phyloP scores from a whole-genome alignment of 192 early-diverging fungal genomes.

The Coemansia sp. region DNA sequence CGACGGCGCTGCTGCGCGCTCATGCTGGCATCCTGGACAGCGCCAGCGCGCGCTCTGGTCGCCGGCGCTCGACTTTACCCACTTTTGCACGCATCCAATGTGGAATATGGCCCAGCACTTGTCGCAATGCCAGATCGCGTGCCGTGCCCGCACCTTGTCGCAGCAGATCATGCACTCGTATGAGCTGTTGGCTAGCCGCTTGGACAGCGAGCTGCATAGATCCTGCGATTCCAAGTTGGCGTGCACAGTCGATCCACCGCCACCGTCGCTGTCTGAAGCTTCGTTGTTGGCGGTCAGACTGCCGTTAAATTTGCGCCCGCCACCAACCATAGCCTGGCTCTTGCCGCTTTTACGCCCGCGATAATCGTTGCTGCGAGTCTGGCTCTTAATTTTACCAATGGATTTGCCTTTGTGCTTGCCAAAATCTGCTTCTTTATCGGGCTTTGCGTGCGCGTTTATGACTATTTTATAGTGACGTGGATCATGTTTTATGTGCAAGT shows the following conservation, averaged over 20 bases:
- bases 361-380: not conserved
- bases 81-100: constrained; percentile 77
- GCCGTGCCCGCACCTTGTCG: constrained; percentile 70
- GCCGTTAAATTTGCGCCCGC: constrained; percentile 41
- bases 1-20: constrained; percentile 61
- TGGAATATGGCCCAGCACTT: constrained; percentile 91
- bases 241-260: not conserved
- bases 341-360: constrained; percentile 21
- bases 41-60: constrained; percentile 60
- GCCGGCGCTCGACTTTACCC: constrained; percentile 66
- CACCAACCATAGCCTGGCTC: constrained; percentile 21
- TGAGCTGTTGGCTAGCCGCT: constrained; percentile 62
- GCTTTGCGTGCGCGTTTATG: not conserved
- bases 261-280: not conserved
- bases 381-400: constrained; percentile 2
- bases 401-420: constrained; percentile 9
- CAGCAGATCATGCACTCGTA: constrained; percentile 99
- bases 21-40: constrained; percentile 91
- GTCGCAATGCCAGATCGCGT: constrained; percentile 84
- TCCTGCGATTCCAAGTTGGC: constrained; percentile 31
- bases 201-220: constrained; percentile 63
- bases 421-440: not conserved
- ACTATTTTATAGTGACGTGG: constrained; percentile 2
- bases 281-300: constrained; percentile 20
- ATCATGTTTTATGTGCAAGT: not conserved